These are phyloP conservation scores for Teratosphaeria zuluensis DNA, from an alignment of 2,329 filamentous ascomycete genomes.

Conservation along the genomic window DNA sequence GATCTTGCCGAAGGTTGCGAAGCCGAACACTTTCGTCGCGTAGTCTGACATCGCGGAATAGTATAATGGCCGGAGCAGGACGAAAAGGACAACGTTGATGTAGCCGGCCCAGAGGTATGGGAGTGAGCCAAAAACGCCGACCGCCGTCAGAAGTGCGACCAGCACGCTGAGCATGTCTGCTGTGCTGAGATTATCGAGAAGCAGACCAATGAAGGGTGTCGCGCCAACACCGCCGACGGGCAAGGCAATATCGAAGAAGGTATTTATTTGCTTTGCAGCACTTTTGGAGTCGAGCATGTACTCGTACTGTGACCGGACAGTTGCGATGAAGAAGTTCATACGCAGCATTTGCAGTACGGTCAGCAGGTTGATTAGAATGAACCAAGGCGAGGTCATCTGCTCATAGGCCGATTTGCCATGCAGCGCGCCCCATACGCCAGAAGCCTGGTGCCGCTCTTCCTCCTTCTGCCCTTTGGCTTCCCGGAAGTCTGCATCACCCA, in stretches of 20 bases:
- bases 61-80: conserved; percentile 78
- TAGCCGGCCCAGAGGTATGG: conserved; percentile 65
- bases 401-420: conserved; percentile 60
- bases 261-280: conserved; percentile 61
- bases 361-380: conserved; percentile 71
- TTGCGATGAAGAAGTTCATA: conserved; percentile 91
- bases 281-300: conserved; percentile 56
- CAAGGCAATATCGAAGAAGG: conserved; percentile 77
- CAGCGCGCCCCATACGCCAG: conserved; percentile 76
- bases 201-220: conserved; percentile 72
- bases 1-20: conserved; percentile 81
- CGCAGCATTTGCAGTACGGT: conserved; percentile 50
- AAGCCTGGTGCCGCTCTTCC: conserved; percentile 8
- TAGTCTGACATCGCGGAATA: conserved; percentile 87
- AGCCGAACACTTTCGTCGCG: conserved; percentile 83
- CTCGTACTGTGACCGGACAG: conserved; percentile 71
- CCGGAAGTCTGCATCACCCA: conserved; percentile 57
- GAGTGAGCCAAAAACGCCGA: conserved; percentile 68
- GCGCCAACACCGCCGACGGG: conserved; percentile 75
- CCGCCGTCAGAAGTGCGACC: conserved; percentile 60
- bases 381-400: conserved; percentile 76
- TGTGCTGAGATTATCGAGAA: conserved; percentile 70
- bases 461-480: conserved; percentile 43
- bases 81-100: conserved; percentile 66
- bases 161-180: conserved; percentile 60